phyloP scores from a whole-genome alignment of 2,329 filamentous ascomycete species.

The Aspergillus costaricaensis region DNA sequence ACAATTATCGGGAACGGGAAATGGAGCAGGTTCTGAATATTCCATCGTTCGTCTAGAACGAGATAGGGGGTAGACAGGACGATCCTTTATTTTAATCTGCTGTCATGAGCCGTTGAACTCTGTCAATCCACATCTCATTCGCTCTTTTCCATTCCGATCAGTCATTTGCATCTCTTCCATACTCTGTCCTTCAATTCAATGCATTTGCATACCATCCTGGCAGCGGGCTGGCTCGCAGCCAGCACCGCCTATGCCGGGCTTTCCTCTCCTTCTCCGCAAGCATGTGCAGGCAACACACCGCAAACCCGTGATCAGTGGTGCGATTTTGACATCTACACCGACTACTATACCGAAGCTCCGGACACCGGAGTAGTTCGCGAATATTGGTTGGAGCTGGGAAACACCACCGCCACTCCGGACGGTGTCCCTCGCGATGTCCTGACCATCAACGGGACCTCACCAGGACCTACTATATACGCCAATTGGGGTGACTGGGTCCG shows the following conservation, averaged over 20 bases:
- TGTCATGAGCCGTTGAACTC: no score
- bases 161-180: no score
- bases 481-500: slow-evolving; percentile 62
- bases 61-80: no score
- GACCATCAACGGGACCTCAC: slow-evolving; percentile 66
- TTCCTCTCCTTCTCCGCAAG: not conserved
- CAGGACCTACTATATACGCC: slow-evolving; percentile 66
- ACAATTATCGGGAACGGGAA: no score
- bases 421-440: slow-evolving; percentile 42
- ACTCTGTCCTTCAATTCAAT: not conserved
- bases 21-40: no score
- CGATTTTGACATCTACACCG: slow-evolving; percentile 32
- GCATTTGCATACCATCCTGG: not conserved
- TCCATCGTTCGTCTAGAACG: no score
- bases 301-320: not conserved
- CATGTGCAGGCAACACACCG: not conserved
- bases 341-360: slow-evolving; percentile 31
- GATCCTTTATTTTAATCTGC: no score
- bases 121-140: no score
- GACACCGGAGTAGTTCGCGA: slow-evolving; percentile 18
- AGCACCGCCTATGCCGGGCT: not conserved
- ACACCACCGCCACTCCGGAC: slow-evolving; percentile 20
- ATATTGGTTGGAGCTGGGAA: slow-evolving; percentile 20
- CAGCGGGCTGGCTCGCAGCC: not conserved
- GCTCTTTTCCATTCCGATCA: no score